These are phyloP conservation scores for Grosmannia serpens DNA, from an alignment of 2,329 filamentous ascomycete species.

Conservation along the genomic window DNA sequence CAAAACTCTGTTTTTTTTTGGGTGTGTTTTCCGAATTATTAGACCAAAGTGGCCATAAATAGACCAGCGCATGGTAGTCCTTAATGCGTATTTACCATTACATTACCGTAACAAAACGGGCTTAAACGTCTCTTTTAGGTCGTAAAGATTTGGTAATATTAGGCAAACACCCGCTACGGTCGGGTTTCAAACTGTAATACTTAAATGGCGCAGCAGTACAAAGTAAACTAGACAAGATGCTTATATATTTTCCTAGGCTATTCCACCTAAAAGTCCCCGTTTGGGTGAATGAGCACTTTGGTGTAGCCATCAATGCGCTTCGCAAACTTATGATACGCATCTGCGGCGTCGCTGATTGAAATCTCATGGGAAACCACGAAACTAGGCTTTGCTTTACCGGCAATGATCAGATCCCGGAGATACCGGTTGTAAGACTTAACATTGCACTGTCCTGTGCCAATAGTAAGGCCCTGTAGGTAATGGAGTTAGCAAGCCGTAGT, in stretches of 20 bases:
- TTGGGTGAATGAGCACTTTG: conserved; percentile 1
- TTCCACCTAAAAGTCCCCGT: not conserved
- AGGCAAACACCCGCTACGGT: too few species aligned
- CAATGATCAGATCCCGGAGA: not conserved
- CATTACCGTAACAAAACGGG: too few species aligned
- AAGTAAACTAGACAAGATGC: not conserved
- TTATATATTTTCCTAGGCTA: not conserved
- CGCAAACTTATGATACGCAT: not conserved
- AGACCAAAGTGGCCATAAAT: too few species aligned
- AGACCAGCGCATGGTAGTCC: too few species aligned
- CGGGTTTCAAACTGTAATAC: too few species aligned
- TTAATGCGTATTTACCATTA: too few species aligned
- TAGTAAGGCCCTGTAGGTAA: not conserved
- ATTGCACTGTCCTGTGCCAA: not conserved
- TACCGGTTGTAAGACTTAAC: not conserved
- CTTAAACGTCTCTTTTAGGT: too few species aligned
- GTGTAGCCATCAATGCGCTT: conserved; percentile 1
- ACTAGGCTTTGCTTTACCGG: not conserved
- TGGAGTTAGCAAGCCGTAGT: not conserved
- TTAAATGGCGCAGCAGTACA: too few species aligned
- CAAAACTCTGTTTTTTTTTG: too few species aligned
- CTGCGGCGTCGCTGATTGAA: not conserved
- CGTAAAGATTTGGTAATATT: too few species aligned
- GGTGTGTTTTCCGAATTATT: too few species aligned
- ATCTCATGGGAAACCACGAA: conserved; percentile 2